Base-by-base conservation (phyloP, 2,329 filamentous ascomycete species). In the Epichloe bromicola region DNA sequence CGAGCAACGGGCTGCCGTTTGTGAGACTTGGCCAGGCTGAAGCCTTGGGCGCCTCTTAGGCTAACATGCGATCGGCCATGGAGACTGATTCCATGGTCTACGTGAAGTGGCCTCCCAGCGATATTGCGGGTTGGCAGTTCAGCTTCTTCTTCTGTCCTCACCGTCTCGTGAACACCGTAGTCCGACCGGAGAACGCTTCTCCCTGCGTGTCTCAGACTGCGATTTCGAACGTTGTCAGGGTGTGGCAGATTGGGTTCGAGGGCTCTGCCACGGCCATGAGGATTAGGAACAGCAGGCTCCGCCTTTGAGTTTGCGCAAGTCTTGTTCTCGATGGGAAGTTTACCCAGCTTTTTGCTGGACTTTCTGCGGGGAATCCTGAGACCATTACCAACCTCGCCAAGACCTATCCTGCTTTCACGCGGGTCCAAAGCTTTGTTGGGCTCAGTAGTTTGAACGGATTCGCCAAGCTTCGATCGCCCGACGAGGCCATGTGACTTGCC, bases 1-100 rank as follows among this genome's bases (percentile, higher is more conserved):
- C 85, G 75, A 33, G 85, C 84, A 59, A 88, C 80, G 0, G 82
- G 80, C 53, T 82, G 78, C 26, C 77, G 73, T 54, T 74, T 77
- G 57, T 82, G 76, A 6, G 74, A 75, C 54, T 70, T 72, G 43
- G 70, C 65, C 49, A 80, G 63, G 55, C 70, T 79, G 63, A 80
- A 78, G 2, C 66, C 69, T 54, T 74, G 68, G 8, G 67, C 65
- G 43, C 73, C 74, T 43, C 64, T 66, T 11, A 80, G 64, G 56
- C 76, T 80, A 57, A 80, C 69, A 60, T 80, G 76, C 2, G 74
- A 76, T 54, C 69, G 71, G 34, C 71, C 70, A 50, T 68, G 68
- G 33, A 81, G 68, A 58, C 66, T 74, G 53, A 75, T 67, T 5
- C 62, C 63, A 50, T 66, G 66, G 10, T 63, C 58, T 5, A 55